Base-by-base conservation (phyloP, 495 filamentous ascomycete species). In the Penicillium cataractarum region DNA sequence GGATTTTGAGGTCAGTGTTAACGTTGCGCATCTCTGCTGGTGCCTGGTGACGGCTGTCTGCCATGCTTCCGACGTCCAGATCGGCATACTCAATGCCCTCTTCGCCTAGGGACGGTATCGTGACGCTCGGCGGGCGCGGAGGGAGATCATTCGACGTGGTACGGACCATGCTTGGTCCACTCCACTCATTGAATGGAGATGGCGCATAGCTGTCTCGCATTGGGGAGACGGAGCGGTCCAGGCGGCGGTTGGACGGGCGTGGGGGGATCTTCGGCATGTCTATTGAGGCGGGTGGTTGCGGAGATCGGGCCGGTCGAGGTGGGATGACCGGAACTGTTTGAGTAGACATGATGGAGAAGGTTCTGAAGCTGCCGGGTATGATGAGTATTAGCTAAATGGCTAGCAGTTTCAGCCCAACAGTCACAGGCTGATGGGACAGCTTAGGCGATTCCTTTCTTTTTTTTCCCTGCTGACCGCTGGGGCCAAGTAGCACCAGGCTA, bases 21-120 rank as follows among this genome's bases (percentile, higher is more conserved):
- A 96, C 81, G 65, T 90, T 93, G 65, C 90, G 87, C 37, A 88
- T 93, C 70, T 95, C 87, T 60, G 87, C 66, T 6, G 80, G 78
- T 46, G 74, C 73, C 57, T 80, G 66, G 19, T 84, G 79, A 24
- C 85, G 74, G 44, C 63, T 65, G 39, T 75, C 69, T 15, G 73
- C 65, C 44, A 68, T 42, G 57, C 75, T 74, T 12, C 76, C 69
- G 33, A 84, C 76, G 58, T 81, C 67, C 55, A 92, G 72, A 57
- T 83, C 85, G 24, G 85, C 90, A 74, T 97, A 97, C 78, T 97
- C 93, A 61, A 80, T 87, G 57, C 93, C 93, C 76, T 97, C 93
- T 73, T 97, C 88, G 32, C 93, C 93, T 56, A 96, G 81, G 2
- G 90, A 90, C 21, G 93, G 92, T 67, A 97, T 86, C 32, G 87